Evolutionary conservation across 1,284 basidiomycete genomes (phyloP).

Genomic region (Xanthoconium separans): DNA sequence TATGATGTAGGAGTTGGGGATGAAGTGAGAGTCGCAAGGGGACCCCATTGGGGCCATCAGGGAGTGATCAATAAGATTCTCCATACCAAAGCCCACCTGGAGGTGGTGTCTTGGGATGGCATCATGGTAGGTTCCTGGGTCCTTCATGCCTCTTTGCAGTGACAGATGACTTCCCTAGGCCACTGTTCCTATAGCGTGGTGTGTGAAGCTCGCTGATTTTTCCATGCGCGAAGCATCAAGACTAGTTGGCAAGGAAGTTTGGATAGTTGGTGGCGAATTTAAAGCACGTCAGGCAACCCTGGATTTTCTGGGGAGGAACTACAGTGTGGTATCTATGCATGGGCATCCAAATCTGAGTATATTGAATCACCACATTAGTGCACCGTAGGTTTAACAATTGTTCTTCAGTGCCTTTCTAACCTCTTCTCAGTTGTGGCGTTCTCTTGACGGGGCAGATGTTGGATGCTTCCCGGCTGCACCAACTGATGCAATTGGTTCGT

Average conservation of each 20-base stretch:
- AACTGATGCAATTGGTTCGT: neutral
- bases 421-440: neutral
- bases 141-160: neutral
- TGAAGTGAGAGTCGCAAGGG: neutral
- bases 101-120: neutral
- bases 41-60: neutral
- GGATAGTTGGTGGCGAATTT: neutral
- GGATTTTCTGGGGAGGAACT: neutral
- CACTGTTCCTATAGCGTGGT: too few relatives aligned
- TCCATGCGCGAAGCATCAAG: too few relatives aligned
- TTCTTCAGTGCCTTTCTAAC: neutral
- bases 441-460: neutral
- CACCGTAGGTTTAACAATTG: neutral
- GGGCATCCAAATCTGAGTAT: neutral
- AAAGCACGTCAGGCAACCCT: neutral
- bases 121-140: neutral
- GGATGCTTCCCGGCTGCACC: neutral
- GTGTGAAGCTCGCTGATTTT: too few relatives aligned
- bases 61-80: neutral
- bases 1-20: too few relatives aligned
- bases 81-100: neutral
- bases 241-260: neutral
- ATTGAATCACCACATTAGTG: neutral
- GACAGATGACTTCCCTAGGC: too few relatives aligned
- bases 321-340: neutral